Conservation (phyloP, 768 basidiomycete genomes). For the Leccinum broughii region DNA sequence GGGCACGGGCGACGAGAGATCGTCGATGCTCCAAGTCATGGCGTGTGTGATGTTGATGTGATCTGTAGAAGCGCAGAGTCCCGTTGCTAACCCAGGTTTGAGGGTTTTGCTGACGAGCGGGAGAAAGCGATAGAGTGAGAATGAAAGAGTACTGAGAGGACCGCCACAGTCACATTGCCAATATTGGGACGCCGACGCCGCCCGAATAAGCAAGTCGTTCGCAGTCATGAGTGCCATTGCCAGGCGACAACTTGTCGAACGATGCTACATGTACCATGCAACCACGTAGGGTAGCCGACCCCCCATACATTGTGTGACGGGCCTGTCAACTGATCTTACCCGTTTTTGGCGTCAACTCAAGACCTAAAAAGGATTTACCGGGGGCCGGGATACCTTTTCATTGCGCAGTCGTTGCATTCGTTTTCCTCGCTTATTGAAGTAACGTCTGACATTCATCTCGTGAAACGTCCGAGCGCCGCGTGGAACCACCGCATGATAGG, state of each 20-base stretch:
- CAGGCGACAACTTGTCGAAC: neutral
- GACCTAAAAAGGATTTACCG: conserved; percentile 18
- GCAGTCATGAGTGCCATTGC: neutral
- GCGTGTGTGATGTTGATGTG: neutral
- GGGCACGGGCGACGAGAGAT: conserved; percentile 16
- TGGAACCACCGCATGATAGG: conserved; percentile 4
- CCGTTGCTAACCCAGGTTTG: neutral
- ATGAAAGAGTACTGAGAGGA: neutral
- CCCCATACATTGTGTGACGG: neutral
- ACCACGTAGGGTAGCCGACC: neutral
- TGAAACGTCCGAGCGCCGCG: conserved; percentile 30
- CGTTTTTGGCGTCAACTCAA: neutral
- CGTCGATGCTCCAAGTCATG: neutral
- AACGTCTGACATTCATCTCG: neutral
- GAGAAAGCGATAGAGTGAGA: neutral
- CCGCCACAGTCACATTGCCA: neutral
- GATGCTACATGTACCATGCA: too few relatives aligned
- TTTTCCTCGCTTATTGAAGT: neutral
- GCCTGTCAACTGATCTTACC: neutral
- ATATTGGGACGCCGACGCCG: neutral
- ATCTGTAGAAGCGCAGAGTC: neutral
- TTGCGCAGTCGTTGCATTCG: neutral
- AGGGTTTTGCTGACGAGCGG: neutral
- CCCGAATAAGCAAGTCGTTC: conserved; percentile 12
- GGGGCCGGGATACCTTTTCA: conserved; percentile 1